A percentile compares a stretch with the other conserved stretches of the same genome.
phyloP scores from a whole-genome alignment of 2,329 filamentous ascomycete genomes.

The Ambrosiella cleistominuta region DNA sequence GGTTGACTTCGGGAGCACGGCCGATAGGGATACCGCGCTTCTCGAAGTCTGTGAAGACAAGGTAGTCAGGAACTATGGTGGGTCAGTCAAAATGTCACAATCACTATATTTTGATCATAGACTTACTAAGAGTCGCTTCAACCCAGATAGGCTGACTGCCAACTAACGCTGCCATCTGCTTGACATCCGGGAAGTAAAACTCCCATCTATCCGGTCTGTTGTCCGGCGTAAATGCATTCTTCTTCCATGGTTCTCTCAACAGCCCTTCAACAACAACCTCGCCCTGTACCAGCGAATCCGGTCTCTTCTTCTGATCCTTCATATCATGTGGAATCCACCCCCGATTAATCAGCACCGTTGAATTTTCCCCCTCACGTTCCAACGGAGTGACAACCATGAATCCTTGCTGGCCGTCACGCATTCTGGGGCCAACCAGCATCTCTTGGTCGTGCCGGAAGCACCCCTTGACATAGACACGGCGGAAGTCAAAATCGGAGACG shows the following conservation, averaged over 20 bases:
- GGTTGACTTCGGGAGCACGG: slow-evolving; percentile 69
- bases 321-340: slow-evolving; percentile 80
- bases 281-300: slow-evolving; percentile 47
- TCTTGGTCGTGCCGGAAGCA: slow-evolving; percentile 72
- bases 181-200: slow-evolving; percentile 90
- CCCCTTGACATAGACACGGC: slow-evolving; percentile 61
- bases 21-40: slow-evolving; percentile 78
- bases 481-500: slow-evolving; percentile 79
- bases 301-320: slow-evolving; percentile 45
- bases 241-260: slow-evolving; percentile 80
- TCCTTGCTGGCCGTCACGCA: slow-evolving; percentile 77
- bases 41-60: slow-evolving; percentile 58
- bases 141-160: slow-evolving; percentile 85
- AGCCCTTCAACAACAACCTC: slow-evolving; percentile 70
- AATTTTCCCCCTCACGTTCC: slow-evolving; percentile 43
- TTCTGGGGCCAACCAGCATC: slow-evolving; percentile 85
- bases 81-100: neutral
- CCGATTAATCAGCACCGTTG: slow-evolving; percentile 69
- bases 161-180: slow-evolving; percentile 70
- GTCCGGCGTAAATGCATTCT: slow-evolving; percentile 91
- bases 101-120: neutral
- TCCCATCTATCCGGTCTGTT: slow-evolving; percentile 69
- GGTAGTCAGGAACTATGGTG: slow-evolving; percentile 52
- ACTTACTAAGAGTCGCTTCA: slow-evolving; percentile 79
- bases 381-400: slow-evolving; percentile 85